Percentiles rank a stretch among this genome's conserved stretches.
Evolutionary conservation across 352 stramenopile species (phyloP).

Genomic region (Globisporangium spiculum): DNA sequence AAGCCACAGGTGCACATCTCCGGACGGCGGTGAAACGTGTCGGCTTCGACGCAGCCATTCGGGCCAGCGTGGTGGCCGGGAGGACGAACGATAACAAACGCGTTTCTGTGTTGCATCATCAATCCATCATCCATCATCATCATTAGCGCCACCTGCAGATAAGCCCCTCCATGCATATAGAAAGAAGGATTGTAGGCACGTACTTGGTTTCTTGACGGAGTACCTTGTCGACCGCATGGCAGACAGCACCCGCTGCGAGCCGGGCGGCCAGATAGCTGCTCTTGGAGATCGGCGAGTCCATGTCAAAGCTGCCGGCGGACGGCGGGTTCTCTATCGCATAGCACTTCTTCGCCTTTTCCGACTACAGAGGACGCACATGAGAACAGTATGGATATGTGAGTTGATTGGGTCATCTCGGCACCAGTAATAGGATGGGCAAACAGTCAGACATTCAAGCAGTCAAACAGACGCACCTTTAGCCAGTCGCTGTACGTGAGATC

Average conservation of each 20-base stretch:
- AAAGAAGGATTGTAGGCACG: slow-evolving; percentile 13
- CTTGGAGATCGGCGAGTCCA: slow-evolving; percentile 62
- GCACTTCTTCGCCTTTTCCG: slow-evolving; percentile 40
- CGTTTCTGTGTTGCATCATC: slow-evolving; percentile 31
- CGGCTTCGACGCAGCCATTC: slow-evolving; percentile 55
- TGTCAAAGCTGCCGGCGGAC: slow-evolving; percentile 52
- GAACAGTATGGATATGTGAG: background rate
- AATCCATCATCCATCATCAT: background rate
- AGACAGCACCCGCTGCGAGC: slow-evolving; percentile 56
- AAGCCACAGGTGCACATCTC: slow-evolving; percentile 68
- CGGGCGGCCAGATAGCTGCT: slow-evolving; percentile 53
- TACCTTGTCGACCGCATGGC: slow-evolving; percentile 64
- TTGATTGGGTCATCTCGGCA: background rate
- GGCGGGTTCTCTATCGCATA: slow-evolving; percentile 47
- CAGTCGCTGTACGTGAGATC: slow-evolving; percentile 41
- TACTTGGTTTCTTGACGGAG: slow-evolving; percentile 51
- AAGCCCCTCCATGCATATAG: slow-evolving; percentile 1
- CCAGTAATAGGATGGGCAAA: background rate
- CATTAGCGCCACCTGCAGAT: background rate
- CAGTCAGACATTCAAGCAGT: background rate
- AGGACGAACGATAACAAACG: slow-evolving; percentile 56
- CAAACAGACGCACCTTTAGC: slow-evolving; percentile 33
- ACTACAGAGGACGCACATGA: slow-evolving; percentile 19
- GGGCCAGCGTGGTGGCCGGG: slow-evolving; percentile 60
- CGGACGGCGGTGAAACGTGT: slow-evolving; percentile 45